phyloP scores from a whole-genome alignment of 2,329 filamentous ascomycete genomes.

The Sarocladium kiliense region DNA sequence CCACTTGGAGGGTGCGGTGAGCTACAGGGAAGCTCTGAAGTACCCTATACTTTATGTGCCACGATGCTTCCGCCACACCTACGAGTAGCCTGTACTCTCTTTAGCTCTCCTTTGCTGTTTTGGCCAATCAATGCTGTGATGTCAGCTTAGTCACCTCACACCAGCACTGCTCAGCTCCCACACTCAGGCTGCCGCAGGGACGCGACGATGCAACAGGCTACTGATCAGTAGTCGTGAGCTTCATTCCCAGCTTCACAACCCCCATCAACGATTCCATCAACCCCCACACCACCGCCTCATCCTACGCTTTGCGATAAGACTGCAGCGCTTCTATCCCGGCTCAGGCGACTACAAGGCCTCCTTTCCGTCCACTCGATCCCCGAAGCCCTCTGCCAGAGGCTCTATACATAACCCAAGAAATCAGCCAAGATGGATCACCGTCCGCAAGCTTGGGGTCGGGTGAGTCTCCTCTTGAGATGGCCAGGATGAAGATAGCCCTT shows the following conservation, averaged over 20 bases:
- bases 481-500: no score
- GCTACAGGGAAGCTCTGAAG: slow-evolving; percentile 10
- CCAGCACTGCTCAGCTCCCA: neutral
- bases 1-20: neutral
- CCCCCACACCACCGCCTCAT: neutral
- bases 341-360: neutral
- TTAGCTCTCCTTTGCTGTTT: neutral
- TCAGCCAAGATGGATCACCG: slow-evolving; percentile 58
- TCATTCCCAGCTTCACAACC: slow-evolving; percentile 10
- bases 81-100: neutral
- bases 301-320: neutral
- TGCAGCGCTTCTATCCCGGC: neutral
- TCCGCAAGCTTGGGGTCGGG: slow-evolving; percentile 68
- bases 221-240: neutral
- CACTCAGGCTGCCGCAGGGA: slow-evolving; percentile 30
- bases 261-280: slow-evolving; percentile 10
- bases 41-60: slow-evolving; percentile 10
- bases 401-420: neutral
- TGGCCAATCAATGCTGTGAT: slow-evolving; percentile 23
- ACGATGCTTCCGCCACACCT: neutral
- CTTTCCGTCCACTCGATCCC: neutral
- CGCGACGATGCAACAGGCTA: slow-evolving; percentile 22
- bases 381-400: slow-evolving; percentile 1
- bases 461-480: slow-evolving; percentile 41
- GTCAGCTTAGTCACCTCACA: slow-evolving; percentile 23